Evolutionary conservation across 2,329 filamentous ascomycete genomes (phyloP).

Genomic region (Hymenoscyphus fraxineus): DNA sequence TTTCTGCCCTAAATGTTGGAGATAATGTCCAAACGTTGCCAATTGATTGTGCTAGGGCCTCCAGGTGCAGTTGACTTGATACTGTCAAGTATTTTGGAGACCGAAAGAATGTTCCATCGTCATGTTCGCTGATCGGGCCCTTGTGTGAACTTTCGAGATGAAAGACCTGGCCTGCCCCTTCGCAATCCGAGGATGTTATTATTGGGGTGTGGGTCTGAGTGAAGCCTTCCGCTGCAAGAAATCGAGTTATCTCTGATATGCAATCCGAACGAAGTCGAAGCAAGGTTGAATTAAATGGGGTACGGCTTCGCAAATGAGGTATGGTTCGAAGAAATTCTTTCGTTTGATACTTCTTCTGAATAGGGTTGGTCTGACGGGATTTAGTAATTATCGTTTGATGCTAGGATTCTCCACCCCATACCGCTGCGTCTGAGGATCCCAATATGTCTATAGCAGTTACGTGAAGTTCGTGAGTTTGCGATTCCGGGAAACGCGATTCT

Average conservation of each 20-base stretch:
- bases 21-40: conserved; percentile 92
- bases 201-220: conserved; percentile 88
- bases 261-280: conserved; percentile 79
- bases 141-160: conserved; percentile 45
- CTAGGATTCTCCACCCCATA: conserved; percentile 43
- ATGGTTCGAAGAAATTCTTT: conserved; percentile 83
- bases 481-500: conserved; percentile 59
- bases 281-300: conserved; percentile 75
- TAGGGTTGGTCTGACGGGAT: conserved; percentile 68
- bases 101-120: conserved; percentile 67
- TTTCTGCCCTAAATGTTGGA: conserved; percentile 89
- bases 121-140: conserved; percentile 29
- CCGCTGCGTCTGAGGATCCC: conserved; percentile 74
- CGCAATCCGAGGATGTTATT: conserved; percentile 94
- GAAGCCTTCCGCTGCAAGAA: conserved; percentile 69
- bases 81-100: conserved; percentile 92
- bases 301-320: conserved; percentile 80
- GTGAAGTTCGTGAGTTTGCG: conserved; percentile 77
- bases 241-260: conserved; percentile 67
- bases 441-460: conserved; percentile 66
- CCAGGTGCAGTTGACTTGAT: conserved; percentile 89
- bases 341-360: conserved; percentile 95
- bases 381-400: conserved; percentile 20
- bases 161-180: conserved; percentile 94
- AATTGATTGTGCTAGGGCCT: conserved; percentile 83